Percentiles rank a stretch among this genome's conserved stretches.
Evolutionary conservation across 805 yeast species (phyloP).

Genomic region (Suhomyces emberorum): DNA sequence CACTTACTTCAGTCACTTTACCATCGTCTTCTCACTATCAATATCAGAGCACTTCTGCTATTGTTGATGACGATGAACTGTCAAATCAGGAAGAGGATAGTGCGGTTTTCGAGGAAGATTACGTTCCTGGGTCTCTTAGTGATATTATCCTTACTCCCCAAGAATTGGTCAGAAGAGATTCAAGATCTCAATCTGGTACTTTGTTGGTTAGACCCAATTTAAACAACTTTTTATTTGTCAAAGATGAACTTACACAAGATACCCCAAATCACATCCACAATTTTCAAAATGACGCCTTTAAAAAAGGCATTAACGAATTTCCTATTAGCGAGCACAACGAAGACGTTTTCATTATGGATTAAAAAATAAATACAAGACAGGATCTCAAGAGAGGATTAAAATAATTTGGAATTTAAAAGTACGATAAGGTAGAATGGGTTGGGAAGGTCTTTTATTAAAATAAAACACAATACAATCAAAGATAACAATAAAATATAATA

Average conservation of each 20-base stretch:
- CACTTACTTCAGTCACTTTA: not conserved
- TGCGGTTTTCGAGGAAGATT: slow-evolving; percentile 60
- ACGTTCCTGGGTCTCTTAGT: slow-evolving; percentile 76
- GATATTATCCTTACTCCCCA: slow-evolving; percentile 76
- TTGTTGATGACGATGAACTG: slow-evolving; percentile 35
- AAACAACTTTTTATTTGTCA: slow-evolving; percentile 9
- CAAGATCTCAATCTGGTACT: slow-evolving; percentile 51
- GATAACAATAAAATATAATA: too few species aligned
- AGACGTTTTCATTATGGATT: slow-evolving; percentile 42
- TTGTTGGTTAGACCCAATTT: slow-evolving; percentile 34
- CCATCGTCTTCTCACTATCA: slow-evolving; percentile 11
- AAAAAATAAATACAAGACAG: too few species aligned
- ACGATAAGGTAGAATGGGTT: too few species aligned
- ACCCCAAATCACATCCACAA: slow-evolving; percentile 3
- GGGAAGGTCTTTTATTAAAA: too few species aligned
- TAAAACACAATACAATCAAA: too few species aligned
- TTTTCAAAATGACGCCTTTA: slow-evolving; percentile 9
- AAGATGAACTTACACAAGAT: too few species aligned
- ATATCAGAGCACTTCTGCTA: slow-evolving; percentile 16
- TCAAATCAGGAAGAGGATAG: slow-evolving; percentile 19
- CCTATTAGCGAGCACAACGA: slow-evolving; percentile 15
- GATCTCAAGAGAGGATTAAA: too few species aligned
- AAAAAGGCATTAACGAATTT: slow-evolving; percentile 4
- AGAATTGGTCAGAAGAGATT: slow-evolving; percentile 66
- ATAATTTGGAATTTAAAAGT: too few species aligned